phyloP scores from a whole-genome alignment of 2,329 filamentous ascomycete species.

The Stagonosporopsis rhizophila region DNA sequence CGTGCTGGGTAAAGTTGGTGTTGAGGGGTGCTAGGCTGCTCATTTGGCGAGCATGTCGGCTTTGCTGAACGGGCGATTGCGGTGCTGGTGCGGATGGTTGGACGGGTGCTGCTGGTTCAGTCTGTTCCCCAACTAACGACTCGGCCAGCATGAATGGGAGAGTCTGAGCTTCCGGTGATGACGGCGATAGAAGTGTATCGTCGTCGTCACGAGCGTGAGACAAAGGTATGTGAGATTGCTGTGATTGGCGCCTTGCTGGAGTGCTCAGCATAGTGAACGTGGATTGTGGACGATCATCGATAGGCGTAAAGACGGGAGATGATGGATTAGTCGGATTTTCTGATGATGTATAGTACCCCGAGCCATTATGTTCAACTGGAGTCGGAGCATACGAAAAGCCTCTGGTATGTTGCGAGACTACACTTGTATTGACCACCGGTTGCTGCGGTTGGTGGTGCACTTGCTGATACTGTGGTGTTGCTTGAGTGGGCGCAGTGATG shows the following conservation, averaged over 20 bases:
- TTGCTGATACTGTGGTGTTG: constrained; percentile 9
- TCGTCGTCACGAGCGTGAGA: constrained; percentile 38
- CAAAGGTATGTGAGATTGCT: constrained; percentile 25
- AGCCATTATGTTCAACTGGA: constrained; percentile 42
- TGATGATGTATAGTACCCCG: constrained; percentile 34
- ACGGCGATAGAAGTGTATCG: constrained; percentile 35
- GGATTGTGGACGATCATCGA: constrained; percentile 38
- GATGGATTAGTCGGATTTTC: constrained; percentile 37
- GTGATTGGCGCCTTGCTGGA: constrained; percentile 32
- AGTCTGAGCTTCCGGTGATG: constrained; percentile 32
- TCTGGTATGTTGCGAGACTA: constrained; percentile 27
- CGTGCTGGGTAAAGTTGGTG: constrained; percentile 32
- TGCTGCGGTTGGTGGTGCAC: constrained; percentile 6
- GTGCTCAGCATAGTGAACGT: constrained; percentile 31
- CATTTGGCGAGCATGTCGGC: constrained; percentile 40
- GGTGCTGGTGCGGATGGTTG: constrained; percentile 21
- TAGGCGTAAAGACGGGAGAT: constrained; percentile 35
- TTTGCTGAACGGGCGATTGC: constrained; percentile 24
- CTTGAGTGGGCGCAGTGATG: neutral
- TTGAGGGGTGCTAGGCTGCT: constrained; percentile 44
- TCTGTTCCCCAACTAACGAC: constrained; percentile 20
- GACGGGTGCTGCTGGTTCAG: constrained; percentile 18
- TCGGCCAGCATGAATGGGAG: constrained; percentile 36
- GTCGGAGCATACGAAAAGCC: constrained; percentile 48
- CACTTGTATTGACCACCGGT: constrained; percentile 4